Conservation (phyloP, 129 eudicot species). For the Artemisia annua region DNA sequence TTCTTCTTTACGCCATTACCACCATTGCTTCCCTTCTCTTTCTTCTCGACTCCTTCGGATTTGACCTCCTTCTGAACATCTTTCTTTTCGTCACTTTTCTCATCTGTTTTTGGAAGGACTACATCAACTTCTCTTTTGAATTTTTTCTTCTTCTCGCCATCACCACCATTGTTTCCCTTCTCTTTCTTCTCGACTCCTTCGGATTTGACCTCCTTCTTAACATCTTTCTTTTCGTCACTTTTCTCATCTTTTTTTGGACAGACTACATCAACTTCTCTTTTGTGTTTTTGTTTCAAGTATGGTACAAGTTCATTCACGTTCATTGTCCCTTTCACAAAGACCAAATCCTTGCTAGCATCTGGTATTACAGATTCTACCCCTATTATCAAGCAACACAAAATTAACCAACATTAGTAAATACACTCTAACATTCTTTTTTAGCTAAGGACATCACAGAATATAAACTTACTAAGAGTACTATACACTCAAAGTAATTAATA, state of each 20-base stretch:
- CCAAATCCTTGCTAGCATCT: slow-evolving; percentile 57
- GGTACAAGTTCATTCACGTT: slow-evolving; percentile 59
- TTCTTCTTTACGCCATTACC: neutral
- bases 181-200: slow-evolving; percentile 24
- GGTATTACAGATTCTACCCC: slow-evolving; percentile 59
- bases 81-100: slow-evolving; percentile 22
- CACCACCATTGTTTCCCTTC: slow-evolving; percentile 9
- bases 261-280: slow-evolving; percentile 50
- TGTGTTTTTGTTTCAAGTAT: slow-evolving; percentile 58
- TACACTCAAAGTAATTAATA: too few species aligned
- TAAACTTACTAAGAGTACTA: too few species aligned
- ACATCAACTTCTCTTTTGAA: slow-evolving; percentile 54
- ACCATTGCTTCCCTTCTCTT: slow-evolving; percentile 8
- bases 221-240: slow-evolving; percentile 22
- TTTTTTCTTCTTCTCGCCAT: slow-evolving; percentile 29
- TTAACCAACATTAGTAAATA: slow-evolving; percentile 7
- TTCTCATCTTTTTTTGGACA: slow-evolving; percentile 38
- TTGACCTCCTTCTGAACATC: slow-evolving; percentile 6
- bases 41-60: slow-evolving; percentile 16
- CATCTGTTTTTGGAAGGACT: slow-evolving; percentile 40
- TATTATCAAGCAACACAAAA: slow-evolving; percentile 18
- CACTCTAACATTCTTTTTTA: neutral
- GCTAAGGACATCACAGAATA: too few species aligned
- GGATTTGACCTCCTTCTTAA: slow-evolving; percentile 2
- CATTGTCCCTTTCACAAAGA: slow-evolving; percentile 71